Conservation (phyloP, 106 monocot species). For the Hemerocallis citrina region DNA sequence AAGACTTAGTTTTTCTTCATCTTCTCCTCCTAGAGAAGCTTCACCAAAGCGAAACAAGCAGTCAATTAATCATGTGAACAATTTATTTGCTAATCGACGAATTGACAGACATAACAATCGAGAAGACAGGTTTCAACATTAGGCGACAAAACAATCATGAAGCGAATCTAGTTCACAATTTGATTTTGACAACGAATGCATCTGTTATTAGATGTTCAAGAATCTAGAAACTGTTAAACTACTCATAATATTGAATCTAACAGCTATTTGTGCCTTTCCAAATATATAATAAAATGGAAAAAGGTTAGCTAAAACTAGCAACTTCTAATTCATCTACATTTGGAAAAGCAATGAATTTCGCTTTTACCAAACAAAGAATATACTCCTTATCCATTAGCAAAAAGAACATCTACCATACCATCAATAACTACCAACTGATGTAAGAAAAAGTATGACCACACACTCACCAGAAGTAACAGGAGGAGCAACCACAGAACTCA, state of each 20-base stretch:
- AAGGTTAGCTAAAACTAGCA: background rate
- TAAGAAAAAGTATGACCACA: background rate
- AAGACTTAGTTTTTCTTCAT: constrained; percentile 23
- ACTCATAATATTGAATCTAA: background rate
- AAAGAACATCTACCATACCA: background rate
- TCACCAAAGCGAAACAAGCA: background rate
- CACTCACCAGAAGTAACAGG: constrained; percentile 21
- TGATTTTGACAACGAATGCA: no score
- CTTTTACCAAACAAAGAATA: no score
- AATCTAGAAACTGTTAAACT: background rate
- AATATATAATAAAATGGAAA: background rate
- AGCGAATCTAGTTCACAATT: background rate
- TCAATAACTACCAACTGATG: no score
- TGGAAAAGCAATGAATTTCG: no score
- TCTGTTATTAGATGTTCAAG: background rate
- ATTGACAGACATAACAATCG: background rate
- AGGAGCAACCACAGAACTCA: constrained; percentile 11
- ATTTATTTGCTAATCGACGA: no score
- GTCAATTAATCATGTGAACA: background rate
- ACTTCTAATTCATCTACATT: no score
- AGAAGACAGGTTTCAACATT: no score
- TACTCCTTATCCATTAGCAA: no score
- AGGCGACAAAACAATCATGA: background rate
- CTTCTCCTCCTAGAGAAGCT: constrained; percentile 18
- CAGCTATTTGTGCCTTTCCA: background rate